A percentile compares a stretch with the other conserved stretches of the same genome.
phyloP scores from a whole-genome alignment of 176 grass and related monocot genomes.

The Bothriochloa decipiens region DNA sequence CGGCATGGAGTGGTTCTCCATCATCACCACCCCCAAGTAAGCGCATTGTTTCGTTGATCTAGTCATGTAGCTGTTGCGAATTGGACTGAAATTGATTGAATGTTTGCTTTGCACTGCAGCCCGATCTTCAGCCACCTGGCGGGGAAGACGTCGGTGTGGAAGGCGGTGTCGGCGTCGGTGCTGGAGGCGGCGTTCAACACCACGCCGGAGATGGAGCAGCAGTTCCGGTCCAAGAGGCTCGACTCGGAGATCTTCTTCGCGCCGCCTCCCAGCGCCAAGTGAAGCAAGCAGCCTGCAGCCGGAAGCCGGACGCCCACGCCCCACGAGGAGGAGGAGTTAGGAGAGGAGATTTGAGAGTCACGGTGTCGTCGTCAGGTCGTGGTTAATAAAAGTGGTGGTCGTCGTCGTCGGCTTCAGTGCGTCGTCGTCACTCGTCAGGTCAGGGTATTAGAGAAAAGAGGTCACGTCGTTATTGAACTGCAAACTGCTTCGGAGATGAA shows the following conservation, averaged over 20 bases:
- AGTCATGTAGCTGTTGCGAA: too few species aligned
- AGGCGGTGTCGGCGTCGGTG: too few species aligned
- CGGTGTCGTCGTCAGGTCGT: background rate
- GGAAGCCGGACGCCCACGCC: background rate
- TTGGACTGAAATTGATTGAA: too few species aligned
- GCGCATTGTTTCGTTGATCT: background rate
- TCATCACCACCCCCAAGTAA: slow-evolving; percentile 92
- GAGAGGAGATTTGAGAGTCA: too few species aligned
- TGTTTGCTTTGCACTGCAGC: slow-evolving; percentile 27
- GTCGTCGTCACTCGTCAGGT: background rate
- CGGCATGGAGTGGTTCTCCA: slow-evolving; percentile 94
- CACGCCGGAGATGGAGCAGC: slow-evolving; percentile 35
- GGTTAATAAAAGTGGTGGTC: background rate
- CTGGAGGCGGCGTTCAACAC: too few species aligned
- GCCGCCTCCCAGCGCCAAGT: slow-evolving; percentile 49
- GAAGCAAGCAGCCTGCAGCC: background rate
- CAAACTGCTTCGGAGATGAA: too few species aligned
- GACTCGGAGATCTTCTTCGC: slow-evolving; percentile 92
- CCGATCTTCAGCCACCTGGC: slow-evolving; percentile 54
- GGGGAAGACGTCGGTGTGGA: too few species aligned
- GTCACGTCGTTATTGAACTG: background rate
- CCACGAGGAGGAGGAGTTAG: background rate
- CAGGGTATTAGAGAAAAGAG: background rate
- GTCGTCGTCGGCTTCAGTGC: background rate
- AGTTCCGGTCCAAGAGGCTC: slow-evolving; percentile 76